Conservation (phyloP, 2,329 filamentous ascomycete species). For the Tympanopsis confertula region DNA sequence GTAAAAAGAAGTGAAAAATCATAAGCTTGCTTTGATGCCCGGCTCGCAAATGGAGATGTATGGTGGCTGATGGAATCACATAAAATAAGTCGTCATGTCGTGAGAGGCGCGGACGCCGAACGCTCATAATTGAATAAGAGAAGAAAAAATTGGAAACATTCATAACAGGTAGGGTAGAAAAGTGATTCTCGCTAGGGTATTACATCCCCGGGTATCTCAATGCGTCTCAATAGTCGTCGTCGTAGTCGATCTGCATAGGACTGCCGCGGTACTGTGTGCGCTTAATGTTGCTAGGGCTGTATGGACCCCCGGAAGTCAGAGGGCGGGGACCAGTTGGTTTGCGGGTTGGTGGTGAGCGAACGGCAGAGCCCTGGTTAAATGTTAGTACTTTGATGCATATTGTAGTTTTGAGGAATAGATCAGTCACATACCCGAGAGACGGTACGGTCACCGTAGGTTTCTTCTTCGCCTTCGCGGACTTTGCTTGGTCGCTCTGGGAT, state of each 20-base stretch:
- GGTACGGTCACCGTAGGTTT: conserved; percentile 1
- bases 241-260: conserved; percentile 22
- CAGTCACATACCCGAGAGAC: conserved; percentile 10
- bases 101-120: too few relatives aligned
- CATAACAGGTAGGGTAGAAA: too few relatives aligned
- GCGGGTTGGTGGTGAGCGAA: conserved; percentile 6
- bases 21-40: too few relatives aligned
- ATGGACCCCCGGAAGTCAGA: conserved; percentile 8
- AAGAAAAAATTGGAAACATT: too few relatives aligned
- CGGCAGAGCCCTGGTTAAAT: conserved; percentile 15
- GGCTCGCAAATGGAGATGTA: too few relatives aligned
- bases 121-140: too few relatives aligned
- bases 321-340: conserved; percentile 1
- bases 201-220: too few relatives aligned
- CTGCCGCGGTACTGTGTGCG: conserved; percentile 23
- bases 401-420: background rate
- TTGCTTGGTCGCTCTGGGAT: conserved; percentile 36
- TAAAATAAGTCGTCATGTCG: too few relatives aligned
- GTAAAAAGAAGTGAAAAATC: too few relatives aligned
- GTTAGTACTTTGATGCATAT: background rate
- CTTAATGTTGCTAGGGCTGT: conserved; percentile 20
- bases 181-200: too few relatives aligned
- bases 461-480: conserved; percentile 6
- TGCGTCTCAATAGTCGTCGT: background rate
- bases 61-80: too few relatives aligned